Base-by-base conservation (phyloP, 805 yeast genomes). In the Saturnispora bothae region DNA sequence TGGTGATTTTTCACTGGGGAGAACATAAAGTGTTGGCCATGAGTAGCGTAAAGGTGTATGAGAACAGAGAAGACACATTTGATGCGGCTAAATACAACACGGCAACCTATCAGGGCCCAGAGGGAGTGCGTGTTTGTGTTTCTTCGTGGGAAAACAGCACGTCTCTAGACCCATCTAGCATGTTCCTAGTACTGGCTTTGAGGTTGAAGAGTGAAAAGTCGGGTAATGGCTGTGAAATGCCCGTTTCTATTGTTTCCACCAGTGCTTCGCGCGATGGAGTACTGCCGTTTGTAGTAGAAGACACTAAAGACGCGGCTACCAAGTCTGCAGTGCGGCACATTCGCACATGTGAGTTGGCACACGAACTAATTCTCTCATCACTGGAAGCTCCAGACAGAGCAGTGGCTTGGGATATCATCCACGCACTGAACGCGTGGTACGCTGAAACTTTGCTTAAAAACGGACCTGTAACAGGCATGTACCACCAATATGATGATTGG, bases 221-320 rank as follows among this genome's bases (percentile, higher is more conserved):
- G 12, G 14, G 6, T 7, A 23, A 5, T 10, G 15, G 4, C 6
- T 25, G 9, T 5, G 35, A 35, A 9, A 10, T 33, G 15, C 30
- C 22, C 16, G 49, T 77, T 19, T 53, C 69, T 14, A 56, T 63
- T n/a, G 42, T 76, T 9, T 66, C 79, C 1, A 63, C 65, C 37
- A 63, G 65, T 32, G 71, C 77, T 2, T 60, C 78, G 1, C 60
- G 66, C 3, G 63, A 66, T 40, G 66, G 68, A 8, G 63, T 65
- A n/a, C 52, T 78, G 14, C 84, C 85, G 0, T 55, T 76, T 1
- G 57, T 75, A 13, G 58, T 78, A 3, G 83, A 77, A 47, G 75
- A 67, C 43, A 59, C 48, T 21, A 43, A 55, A 7, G 46, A 52
- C 20, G 9, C 21, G 5, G 20, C 5, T 8, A 14, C 31, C 18